Evolutionary conservation across 2,329 filamentous ascomycete species (phyloP).

Genomic region (Dactylellina drechsleri): DNA sequence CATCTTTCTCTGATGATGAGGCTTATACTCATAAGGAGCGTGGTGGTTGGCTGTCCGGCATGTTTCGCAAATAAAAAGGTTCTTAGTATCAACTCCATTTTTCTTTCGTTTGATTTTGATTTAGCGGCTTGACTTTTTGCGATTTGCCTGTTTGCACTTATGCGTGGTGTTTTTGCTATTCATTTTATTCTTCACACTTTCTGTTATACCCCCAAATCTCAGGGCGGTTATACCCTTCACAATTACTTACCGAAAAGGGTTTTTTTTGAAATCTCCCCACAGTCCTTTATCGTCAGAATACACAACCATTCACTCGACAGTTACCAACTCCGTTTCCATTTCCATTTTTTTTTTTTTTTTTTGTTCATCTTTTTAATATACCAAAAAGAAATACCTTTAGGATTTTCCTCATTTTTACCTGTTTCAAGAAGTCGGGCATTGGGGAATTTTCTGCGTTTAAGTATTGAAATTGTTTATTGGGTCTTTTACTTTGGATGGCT

Average conservation of each 20-base stretch:
- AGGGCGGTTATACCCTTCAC: neutral
- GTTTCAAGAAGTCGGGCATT: conserved; percentile 5
- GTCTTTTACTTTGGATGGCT: conserved; percentile 30
- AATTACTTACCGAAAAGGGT: conserved; percentile 10
- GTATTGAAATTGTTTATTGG: conserved; percentile 14
- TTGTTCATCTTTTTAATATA: conserved; percentile 19
- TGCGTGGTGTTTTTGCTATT: conserved; percentile 47
- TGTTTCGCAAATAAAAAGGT: conserved; percentile 53
- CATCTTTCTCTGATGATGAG: conserved; percentile 50
- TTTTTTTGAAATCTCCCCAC: neutral
- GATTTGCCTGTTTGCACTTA: conserved; percentile 34
- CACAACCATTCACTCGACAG: conserved; percentile 6
- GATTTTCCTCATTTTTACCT: no score
- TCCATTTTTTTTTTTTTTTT: neutral
- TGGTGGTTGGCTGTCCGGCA: conserved; percentile 40
- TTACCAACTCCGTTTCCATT: neutral
- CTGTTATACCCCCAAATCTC: neutral
- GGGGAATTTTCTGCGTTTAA: conserved; percentile 22
- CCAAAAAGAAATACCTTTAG: no score
- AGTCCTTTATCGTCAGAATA: conserved; percentile 36
- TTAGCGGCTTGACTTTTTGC: conserved; percentile 25
- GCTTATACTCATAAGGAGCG: conserved; percentile 47
- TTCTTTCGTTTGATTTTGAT: conserved; percentile 11
- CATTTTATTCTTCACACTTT: conserved; percentile 24
- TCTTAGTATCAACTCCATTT: conserved; percentile 38